Base-by-base conservation (phyloP, 1,284 basidiomycete genomes). In the Mycena sp. region DNA sequence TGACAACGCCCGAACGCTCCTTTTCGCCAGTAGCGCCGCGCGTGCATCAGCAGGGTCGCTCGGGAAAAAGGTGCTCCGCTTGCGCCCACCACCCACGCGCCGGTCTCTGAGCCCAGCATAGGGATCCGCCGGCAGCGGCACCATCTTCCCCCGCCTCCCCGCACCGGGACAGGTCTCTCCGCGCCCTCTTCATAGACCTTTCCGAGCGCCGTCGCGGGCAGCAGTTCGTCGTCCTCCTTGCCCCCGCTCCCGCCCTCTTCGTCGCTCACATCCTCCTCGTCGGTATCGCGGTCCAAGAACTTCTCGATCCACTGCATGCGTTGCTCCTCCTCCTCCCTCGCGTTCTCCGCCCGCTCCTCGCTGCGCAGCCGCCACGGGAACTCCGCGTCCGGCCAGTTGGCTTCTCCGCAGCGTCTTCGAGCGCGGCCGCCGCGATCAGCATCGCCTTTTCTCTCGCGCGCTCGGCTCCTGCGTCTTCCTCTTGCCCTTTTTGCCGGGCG, bases 361-460 rank as follows among this genome's bases (percentile, higher is more conserved):
- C 76, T 78, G 54, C 87, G 80, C 66, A 88, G 71, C 52, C 83
- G 81, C 92, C 92, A 94, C 17, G 92, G 92, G 69, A 92, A 92
- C 71, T 87, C 85, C 14, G 79, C 67, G 70, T 94, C 92, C 9
- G 88, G 86, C 92, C 92, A 94, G 71, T 90, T 88, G 91, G 89
- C 58, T 76, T 81, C 26, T 82, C 74, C 2, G 45, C 49, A 6
- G 57, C 50, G 25, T 59, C 60, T 23, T n/a, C 67, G 21, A 61
- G 40, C 1, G 45, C 43, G 3, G 58, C 61, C 16, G 61, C 57
- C 29, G 61, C 62, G 1, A 54, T 46, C 12, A 62, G 30, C 44
- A 51, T 52, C n/a, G 58, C 52, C 38, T 51, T 23, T 60, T 50
- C 35, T 67, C 65, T n/a, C 65, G 58, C 25, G 58, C 58, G 45